Evolutionary conservation across 2,329 filamentous ascomycete species (phyloP), one percentile per base, ranked within the genome.

Genomic region (Xylaria sp.): DNA sequence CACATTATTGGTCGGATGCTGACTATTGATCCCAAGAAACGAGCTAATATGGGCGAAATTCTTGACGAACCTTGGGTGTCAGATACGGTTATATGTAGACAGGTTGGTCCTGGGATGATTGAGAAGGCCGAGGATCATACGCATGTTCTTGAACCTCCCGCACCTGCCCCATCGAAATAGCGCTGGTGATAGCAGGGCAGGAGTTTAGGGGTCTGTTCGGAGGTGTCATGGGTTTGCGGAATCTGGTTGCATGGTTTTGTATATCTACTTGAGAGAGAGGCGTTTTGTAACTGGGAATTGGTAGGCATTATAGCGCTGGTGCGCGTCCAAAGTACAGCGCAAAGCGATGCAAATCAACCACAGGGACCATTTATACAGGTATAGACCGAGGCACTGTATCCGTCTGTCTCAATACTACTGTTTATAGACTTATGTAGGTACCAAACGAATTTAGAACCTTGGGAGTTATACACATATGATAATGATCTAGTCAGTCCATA

Each of bases 1-100:
- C 90, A 95, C 76, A 94, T 99, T 69, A 91, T 99, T 62, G 90
- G 93, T 50, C 87, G 92, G 64, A 99, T 99, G 96, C 86, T 99
- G 39, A 93, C 96, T 75, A 85, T 97, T 57, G 89, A 97, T 74
- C 93, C 94, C 0, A 91, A 88, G 76, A 90, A 91, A 71, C 88
- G 96, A 63, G 95, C 94, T 2, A 92, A 87, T 2, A 91, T 99
- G 83, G 85, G 90, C 27, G 94, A 99, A 75, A 92, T 99, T 20
- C 81, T 97, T 58, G 87, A 90, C 25, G 95, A 99, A 76, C 89
- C 91, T 17, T 99, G 96, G 96, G 89, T 98, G n/a, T 88, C 89
- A 54, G 90, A 91, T 73, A 93, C 92, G 36, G 84, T 91, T 22
- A 93, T 97, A 47, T 99, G 96, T 78, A 86, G 90, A 69, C 95